Evolutionary conservation across 352 stramenopile species (phyloP).

Genomic region (Globisporangium canariense): DNA sequence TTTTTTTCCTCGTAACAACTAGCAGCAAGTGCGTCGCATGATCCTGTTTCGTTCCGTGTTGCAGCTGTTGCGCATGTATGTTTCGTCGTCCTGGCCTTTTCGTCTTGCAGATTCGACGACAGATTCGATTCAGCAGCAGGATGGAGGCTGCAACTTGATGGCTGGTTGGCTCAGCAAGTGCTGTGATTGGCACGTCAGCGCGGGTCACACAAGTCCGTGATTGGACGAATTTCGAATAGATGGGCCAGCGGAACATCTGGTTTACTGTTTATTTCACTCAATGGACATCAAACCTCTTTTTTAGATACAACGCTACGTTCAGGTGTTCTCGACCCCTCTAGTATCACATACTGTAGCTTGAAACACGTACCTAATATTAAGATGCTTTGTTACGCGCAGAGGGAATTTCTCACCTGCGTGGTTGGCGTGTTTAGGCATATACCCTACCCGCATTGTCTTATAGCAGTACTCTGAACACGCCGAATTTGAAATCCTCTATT

Average conservation of each 20-base stretch:
- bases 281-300: background rate
- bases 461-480: background rate
- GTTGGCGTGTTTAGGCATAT: background rate
- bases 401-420: background rate
- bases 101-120: background rate
- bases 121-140: background rate
- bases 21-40: background rate
- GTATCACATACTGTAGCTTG: too few species aligned
- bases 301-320: background rate
- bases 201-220: background rate
- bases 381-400: slow-evolving; percentile 3
- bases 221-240: background rate
- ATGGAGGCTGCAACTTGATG: background rate
- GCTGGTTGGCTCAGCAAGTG: background rate
- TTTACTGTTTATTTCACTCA: background rate
- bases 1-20: background rate
- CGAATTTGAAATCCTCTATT: background rate
- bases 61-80: background rate
- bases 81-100: background rate
- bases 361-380: too few species aligned
- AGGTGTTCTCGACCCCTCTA: too few species aligned
- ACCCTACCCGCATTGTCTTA: background rate
- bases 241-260: background rate
- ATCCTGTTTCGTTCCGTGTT: slow-evolving; percentile 1
- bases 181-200: background rate